These are phyloP conservation scores for Penicilliopsis zonata DNA, from an alignment of 495 filamentous ascomycete species.

Conservation along the genomic window DNA sequence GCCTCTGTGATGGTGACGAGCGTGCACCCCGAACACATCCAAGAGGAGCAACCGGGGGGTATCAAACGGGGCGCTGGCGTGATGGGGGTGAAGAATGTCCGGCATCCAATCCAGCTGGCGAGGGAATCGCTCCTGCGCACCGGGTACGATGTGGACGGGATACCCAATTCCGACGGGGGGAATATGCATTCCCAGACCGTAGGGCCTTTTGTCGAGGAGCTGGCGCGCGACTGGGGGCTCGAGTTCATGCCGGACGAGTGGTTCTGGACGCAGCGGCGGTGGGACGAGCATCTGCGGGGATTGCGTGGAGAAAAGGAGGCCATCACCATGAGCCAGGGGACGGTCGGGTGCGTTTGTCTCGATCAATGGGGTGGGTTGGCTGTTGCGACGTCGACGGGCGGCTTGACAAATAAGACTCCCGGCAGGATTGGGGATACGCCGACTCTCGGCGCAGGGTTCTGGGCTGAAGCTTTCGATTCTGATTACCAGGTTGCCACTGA, in stretches of 20 bases:
- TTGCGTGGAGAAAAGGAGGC: slow-evolving; percentile 35
- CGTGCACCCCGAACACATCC: slow-evolving; percentile 3
- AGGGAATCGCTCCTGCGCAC: slow-evolving; percentile 55
- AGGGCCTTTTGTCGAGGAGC: slow-evolving; percentile 50
- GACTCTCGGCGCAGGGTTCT: slow-evolving; percentile 75
- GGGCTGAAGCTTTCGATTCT: slow-evolving; percentile 69
- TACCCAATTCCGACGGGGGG: slow-evolving; percentile 22
- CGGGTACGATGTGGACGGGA: slow-evolving; percentile 18
- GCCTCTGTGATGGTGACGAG: slow-evolving; percentile 77
- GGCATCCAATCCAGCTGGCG: slow-evolving; percentile 71
- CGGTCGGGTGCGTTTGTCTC: slow-evolving; percentile 70
- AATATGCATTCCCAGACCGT: slow-evolving; percentile 57
- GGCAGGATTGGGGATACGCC: slow-evolving; percentile 84
- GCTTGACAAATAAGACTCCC: slow-evolving; percentile 78
- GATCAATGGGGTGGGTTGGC: slow-evolving; percentile 62
- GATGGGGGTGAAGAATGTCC: slow-evolving; percentile 57
- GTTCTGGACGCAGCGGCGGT: slow-evolving; percentile 67
- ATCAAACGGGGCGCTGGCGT: slow-evolving; percentile 69
- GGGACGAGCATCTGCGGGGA: slow-evolving; percentile 70
- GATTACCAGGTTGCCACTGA: too few species aligned
- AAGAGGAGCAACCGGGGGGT: slow-evolving; percentile 20
- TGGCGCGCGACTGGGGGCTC: slow-evolving; percentile 54
- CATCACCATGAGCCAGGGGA: slow-evolving; percentile 51
- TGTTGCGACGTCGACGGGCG: slow-evolving; percentile 76
- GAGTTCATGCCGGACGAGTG: slow-evolving; percentile 58